Percentiles rank a stretch among this genome's conserved stretches.
These are phyloP conservation scores for Cystofilobasidium ferigula DNA, from an alignment of 768 basidiomycete species.

Conservation along the genomic window DNA sequence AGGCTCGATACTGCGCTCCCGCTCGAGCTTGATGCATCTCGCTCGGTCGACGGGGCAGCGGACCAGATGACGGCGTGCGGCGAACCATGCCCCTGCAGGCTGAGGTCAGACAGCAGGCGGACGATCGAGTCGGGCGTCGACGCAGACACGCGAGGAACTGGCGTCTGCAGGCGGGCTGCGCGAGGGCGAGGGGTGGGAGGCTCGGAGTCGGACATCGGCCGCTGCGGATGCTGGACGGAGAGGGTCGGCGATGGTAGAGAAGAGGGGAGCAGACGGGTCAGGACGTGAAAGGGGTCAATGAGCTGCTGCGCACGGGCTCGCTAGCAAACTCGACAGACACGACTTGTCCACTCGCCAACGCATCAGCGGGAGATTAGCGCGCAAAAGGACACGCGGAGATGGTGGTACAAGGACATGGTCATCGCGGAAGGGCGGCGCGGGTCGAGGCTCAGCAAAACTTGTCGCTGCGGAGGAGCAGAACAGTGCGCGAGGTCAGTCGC, in stretches of 20 bases:
- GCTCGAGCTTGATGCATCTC: too few relatives aligned
- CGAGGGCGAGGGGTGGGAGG: not conserved
- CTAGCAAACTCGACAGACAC: too few relatives aligned
- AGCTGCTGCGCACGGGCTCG: too few relatives aligned
- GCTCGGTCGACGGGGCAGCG: not conserved
- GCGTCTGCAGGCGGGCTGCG: not conserved
- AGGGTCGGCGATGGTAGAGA: too few relatives aligned
- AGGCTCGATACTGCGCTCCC: too few relatives aligned
- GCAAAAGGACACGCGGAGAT: too few relatives aligned
- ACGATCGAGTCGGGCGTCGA: slow-evolving; percentile 1
- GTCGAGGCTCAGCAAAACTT: slow-evolving; percentile 22
- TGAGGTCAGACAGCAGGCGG: not conserved
- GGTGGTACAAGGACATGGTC: not conserved
- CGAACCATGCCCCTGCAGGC: not conserved
- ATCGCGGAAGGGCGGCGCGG: not conserved
- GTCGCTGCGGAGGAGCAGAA: slow-evolving; percentile 10
- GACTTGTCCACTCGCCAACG: too few relatives aligned
- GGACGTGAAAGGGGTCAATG: too few relatives aligned
- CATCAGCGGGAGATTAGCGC: too few relatives aligned
- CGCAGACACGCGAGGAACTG: not conserved
- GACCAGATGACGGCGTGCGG: too few relatives aligned
- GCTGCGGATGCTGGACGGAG: too few relatives aligned
- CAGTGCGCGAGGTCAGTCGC: not conserved
- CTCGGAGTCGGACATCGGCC: not conserved
- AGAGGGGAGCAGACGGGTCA: too few relatives aligned